Evolutionary conservation across 257 asterid genomes (phyloP).

Genomic region (Nyctanthes arbortristis): DNA sequence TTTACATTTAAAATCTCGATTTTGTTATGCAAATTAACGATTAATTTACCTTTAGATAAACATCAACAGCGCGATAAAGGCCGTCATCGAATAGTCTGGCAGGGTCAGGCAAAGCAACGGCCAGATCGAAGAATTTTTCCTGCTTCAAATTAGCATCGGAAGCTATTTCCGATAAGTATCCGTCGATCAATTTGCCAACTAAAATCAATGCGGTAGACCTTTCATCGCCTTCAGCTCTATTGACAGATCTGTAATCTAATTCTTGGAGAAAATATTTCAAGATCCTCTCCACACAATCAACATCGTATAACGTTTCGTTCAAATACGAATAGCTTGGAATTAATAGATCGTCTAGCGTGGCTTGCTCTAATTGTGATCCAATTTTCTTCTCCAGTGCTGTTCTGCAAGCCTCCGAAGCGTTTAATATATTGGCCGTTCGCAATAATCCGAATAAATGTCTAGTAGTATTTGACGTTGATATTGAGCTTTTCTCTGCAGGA

Average conservation of each 20-base stretch:
- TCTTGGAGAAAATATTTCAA: slow-evolving; percentile 55
- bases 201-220: slow-evolving; percentile 69
- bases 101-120: slow-evolving; percentile 72
- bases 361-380: slow-evolving; percentile 81
- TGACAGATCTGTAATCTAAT: slow-evolving; percentile 46
- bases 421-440: slow-evolving; percentile 74
- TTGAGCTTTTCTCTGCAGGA: slow-evolving; percentile 50
- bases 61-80: slow-evolving; percentile 96
- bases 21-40: neutral
- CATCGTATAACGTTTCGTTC: slow-evolving; percentile 89
- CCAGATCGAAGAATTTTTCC: slow-evolving; percentile 72
- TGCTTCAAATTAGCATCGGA: slow-evolving; percentile 87
- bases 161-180: slow-evolving; percentile 95
- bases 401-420: slow-evolving; percentile 66
- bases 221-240: slow-evolving; percentile 41
- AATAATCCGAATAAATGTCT: slow-evolving; percentile 72
- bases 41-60: slow-evolving; percentile 74
- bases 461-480: slow-evolving; percentile 43
- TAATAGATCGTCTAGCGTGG: slow-evolving; percentile 80
- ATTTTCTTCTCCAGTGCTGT: slow-evolving; percentile 77
- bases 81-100: slow-evolving; percentile 94
- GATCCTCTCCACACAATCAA: slow-evolving; percentile 88
- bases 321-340: slow-evolving; percentile 94
- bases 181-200: slow-evolving; percentile 90
- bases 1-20: neutral